Base-by-base conservation (phyloP, 1,284 basidiomycete species). In the Ganoderma leucocontextum region DNA sequence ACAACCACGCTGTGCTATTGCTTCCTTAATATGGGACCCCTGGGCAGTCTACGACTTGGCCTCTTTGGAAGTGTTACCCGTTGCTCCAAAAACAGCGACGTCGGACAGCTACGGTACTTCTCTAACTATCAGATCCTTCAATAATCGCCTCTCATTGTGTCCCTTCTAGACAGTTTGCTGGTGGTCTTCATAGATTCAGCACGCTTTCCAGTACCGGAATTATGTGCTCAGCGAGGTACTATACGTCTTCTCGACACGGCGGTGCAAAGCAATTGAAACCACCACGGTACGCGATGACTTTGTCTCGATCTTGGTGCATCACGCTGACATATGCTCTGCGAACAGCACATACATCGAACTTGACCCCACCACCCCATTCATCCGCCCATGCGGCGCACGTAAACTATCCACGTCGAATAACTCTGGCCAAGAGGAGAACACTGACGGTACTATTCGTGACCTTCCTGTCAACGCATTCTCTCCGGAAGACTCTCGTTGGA, bases 401-500 rank as follows among this genome's bases (percentile, higher is more conserved):
- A 60, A 25, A 41, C 6, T 42, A 2, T 22, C 25, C 22, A 41
- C 22, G 38, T 38, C 39, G 10, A 41, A 13, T 33, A 36, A 55
- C 17, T 47, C 67, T 3, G 35, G 39, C 10, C 47, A 61, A 12
- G 17, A 29, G 35, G 35, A 33, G 19, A 22, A 49, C 13, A 5
- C 15, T 13, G 22, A 25, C 47, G 49, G 57, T 12, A 19, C 53
- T 39, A 7, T 65, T 8, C 60, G 35, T 35, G 25, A 52, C 9
- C 25, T 69, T 19, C 39, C 36, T 25, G 41, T 65, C 15, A 66
- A 65, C 25, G 67, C 59, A 4, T 73, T 41, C 49, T 71, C 69
- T 1, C 55, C 33, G 33, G 39, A 52, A 7, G 61, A 64, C 39
- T n/a, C 29, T 1, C 60, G 65, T 19, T 74, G 73, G 73, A 69